Percentiles rank a stretch among this genome's conserved stretches.
These are phyloP conservation scores for Hortiboletus flavorubellus DNA, from an alignment of 768 basidiomycete species.

Conservation along the genomic window DNA sequence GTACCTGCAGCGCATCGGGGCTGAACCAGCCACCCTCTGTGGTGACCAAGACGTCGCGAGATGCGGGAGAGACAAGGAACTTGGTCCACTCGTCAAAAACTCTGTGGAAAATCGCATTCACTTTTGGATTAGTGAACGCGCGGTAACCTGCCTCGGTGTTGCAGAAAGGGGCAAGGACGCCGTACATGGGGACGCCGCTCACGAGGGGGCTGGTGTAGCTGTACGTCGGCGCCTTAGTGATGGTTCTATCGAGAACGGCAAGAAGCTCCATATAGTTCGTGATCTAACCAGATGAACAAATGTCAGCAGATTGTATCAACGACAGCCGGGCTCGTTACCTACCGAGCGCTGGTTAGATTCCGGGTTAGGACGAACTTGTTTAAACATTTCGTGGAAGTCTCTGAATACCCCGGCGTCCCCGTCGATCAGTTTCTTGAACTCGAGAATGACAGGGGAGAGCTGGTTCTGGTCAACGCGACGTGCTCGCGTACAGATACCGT, in stretches of 20 bases:
- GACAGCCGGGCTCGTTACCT: not conserved
- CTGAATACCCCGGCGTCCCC: slow-evolving; percentile 15
- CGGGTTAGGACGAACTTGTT: slow-evolving; percentile 9
- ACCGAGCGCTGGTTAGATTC: not conserved
- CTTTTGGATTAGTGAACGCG: slow-evolving; percentile 31
- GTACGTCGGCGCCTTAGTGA: slow-evolving; percentile 15
- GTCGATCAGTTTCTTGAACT: slow-evolving; percentile 25
- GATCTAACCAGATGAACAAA: not conserved
- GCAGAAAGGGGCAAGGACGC: slow-evolving; percentile 22
- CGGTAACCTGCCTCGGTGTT: slow-evolving; percentile 21
- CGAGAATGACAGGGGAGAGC: slow-evolving; percentile 12
- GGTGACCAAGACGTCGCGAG: slow-evolving; percentile 39
- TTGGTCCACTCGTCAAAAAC: slow-evolving; percentile 48
- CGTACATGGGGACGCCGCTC: slow-evolving; percentile 23
- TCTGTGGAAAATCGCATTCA: slow-evolving; percentile 47
- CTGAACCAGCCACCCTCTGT: slow-evolving; percentile 48
- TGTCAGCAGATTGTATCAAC: not conserved
- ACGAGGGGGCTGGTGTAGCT: slow-evolving; percentile 22
- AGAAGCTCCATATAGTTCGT: slow-evolving; percentile 3
- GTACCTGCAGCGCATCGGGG: slow-evolving; percentile 24
- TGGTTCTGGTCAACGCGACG: slow-evolving; percentile 7
- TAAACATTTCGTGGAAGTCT: slow-evolving; percentile 24
- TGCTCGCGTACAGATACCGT: slow-evolving; percentile 8
- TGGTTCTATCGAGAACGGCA: slow-evolving; percentile 13
- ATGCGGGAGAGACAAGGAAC: slow-evolving; percentile 44